Percentiles rank a stretch among this genome's conserved stretches.
Conservation (phyloP, 352 stramenopile species). For the Aphanomyces stellatus region DNA sequence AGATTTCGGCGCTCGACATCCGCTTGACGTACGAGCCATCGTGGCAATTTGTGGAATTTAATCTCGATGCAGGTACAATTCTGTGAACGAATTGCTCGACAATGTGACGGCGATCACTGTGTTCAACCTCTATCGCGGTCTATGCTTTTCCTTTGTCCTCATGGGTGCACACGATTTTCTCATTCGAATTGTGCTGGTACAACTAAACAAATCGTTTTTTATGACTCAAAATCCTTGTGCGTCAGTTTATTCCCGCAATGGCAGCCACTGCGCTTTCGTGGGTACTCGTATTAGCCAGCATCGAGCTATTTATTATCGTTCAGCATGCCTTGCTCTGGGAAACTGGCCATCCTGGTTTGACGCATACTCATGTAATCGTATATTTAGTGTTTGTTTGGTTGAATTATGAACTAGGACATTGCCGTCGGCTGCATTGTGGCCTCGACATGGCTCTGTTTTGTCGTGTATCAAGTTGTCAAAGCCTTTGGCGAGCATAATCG, state of each 20-base stretch:
- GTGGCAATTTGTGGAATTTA: background rate
- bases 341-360: background rate
- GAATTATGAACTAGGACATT: background rate
- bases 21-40: background rate
- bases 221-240: background rate
- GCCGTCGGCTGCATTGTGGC: background rate
- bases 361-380: background rate
- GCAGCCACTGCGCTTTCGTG: background rate
- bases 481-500: background rate
- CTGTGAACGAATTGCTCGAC: background rate
- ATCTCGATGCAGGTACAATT: background rate
- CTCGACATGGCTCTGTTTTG: background rate
- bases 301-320: background rate
- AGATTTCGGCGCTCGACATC: background rate
- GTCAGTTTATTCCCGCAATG: background rate
- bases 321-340: background rate
- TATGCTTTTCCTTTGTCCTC: background rate
- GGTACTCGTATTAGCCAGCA: background rate
- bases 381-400: background rate
- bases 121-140: slow-evolving; percentile 2
- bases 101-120: background rate
- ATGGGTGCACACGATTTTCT: background rate
- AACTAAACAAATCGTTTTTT: background rate
- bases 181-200: background rate
- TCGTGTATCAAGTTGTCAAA: background rate